Conservation (phyloP, 1,284 basidiomycete species). For the Pseudozyma tsukubaensis region DNA sequence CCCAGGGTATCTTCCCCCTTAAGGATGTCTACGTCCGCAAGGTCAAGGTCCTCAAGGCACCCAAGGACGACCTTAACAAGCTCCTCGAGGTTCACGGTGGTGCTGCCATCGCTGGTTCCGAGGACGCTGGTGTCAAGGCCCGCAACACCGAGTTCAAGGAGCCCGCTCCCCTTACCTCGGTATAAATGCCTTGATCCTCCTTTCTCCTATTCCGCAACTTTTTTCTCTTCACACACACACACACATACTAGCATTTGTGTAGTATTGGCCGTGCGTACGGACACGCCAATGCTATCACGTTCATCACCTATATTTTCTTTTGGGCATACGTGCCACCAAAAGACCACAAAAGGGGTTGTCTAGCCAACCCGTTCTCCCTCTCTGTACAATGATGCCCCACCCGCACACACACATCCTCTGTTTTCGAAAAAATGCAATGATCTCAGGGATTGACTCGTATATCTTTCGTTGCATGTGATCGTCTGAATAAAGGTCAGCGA, state of each 20-base stretch:
- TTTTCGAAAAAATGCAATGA: conserved; percentile 40
- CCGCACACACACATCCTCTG: conserved; percentile 23
- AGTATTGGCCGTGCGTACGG: neutral
- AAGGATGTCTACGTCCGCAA: conserved; percentile 93
- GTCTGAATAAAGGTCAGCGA: too few species aligned
- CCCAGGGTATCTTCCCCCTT: conserved; percentile 94
- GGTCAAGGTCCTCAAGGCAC: conserved; percentile 89
- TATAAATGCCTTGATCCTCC: conserved; percentile 50
- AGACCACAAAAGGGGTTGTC: conserved; percentile 21
- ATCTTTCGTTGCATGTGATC: neutral
- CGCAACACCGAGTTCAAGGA: conserved; percentile 89
- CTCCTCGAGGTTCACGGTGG: conserved; percentile 95
- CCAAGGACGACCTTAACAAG: conserved; percentile 95
- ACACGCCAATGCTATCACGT: too few species aligned
- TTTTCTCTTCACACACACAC: conserved; percentile 1
- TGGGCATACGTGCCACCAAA: conserved; percentile 11
- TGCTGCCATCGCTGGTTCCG: conserved; percentile 64
- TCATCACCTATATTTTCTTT: conserved; percentile 13
- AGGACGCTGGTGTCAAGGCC: conserved; percentile 89
- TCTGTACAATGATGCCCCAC: conserved; percentile 46
- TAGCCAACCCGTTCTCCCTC: conserved; percentile 21
- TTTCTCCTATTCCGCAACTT: conserved; percentile 1
- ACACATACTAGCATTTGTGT: conserved; percentile 7
- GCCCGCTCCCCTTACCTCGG: conserved; percentile 85
- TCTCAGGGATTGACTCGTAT: conserved; percentile 47